A percentile compares a stretch with the other conserved stretches of the same genome.
These are phyloP conservation scores for Fusarium sp. DNA, from an alignment of 2,329 filamentous ascomycete species.

Conservation along the genomic window DNA sequence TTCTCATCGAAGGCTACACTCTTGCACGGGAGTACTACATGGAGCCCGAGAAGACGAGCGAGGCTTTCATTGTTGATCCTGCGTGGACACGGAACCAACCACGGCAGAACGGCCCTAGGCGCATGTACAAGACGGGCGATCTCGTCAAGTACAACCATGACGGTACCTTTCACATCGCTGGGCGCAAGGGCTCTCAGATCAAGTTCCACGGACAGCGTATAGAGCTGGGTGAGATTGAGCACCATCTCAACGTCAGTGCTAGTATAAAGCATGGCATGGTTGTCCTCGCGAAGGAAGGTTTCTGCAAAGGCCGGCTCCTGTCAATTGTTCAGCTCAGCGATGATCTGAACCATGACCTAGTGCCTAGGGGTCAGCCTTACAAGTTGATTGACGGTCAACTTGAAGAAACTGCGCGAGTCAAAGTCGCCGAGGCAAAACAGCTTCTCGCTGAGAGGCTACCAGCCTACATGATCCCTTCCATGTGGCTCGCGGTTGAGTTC, in stretches of 20 bases:
- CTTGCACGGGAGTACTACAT: slow-evolving; percentile 63
- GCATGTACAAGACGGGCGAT: slow-evolving; percentile 40
- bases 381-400: slow-evolving; percentile 19
- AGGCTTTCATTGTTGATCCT: slow-evolving; percentile 40
- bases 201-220: slow-evolving; percentile 49
- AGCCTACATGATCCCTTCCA: slow-evolving; percentile 36
- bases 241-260: slow-evolving; percentile 35
- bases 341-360: slow-evolving; percentile 7
- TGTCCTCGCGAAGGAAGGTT: slow-evolving; percentile 19
- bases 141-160: slow-evolving; percentile 42
- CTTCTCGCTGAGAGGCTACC: slow-evolving; percentile 29
- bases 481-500: slow-evolving; percentile 33
- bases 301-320: slow-evolving; percentile 27
- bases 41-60: slow-evolving; percentile 46
- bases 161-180: slow-evolving; percentile 36
- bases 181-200: slow-evolving; percentile 45
- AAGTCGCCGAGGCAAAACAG: slow-evolving; percentile 20
- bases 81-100: slow-evolving; percentile 13
- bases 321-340: slow-evolving; percentile 23
- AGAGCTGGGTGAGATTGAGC: slow-evolving; percentile 47
- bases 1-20: slow-evolving; percentile 50
- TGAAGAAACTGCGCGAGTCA: background rate
- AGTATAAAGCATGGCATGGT: slow-evolving; percentile 39
- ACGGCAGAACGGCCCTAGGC: accelerated
- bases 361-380: slow-evolving; percentile 12